A percentile compares a stretch with the other conserved stretches of the same genome.
These are phyloP conservation scores for Coemansia umbellata DNA, from an alignment of 192 early-diverging fungal genomes.

Conservation along the genomic window DNA sequence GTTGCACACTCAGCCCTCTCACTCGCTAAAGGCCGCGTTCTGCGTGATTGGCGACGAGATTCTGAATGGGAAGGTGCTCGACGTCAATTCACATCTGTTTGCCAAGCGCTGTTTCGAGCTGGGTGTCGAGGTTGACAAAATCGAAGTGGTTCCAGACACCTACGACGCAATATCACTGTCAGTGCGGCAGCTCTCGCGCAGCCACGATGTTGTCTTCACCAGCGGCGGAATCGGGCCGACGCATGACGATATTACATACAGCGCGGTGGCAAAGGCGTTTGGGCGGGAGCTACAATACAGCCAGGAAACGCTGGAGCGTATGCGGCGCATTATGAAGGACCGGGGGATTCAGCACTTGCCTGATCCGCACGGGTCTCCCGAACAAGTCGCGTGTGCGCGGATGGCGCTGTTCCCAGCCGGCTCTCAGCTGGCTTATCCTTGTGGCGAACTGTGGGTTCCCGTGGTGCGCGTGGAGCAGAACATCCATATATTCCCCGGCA, in stretches of 20 bases:
- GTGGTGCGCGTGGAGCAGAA: constrained; percentile 58
- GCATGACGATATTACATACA: constrained; percentile 67
- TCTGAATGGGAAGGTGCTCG: constrained; percentile 65
- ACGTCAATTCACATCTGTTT: constrained; percentile 58
- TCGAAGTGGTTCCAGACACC: constrained; percentile 53
- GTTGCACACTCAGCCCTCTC: not conserved
- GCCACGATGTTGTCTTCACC: constrained; percentile 62
- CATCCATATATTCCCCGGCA: constrained; percentile 65
- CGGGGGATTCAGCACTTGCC: constrained; percentile 8
- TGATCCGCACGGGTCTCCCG: constrained; percentile 26
- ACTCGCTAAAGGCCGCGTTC: constrained; percentile 42
- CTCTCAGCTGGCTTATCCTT: constrained; percentile 41
- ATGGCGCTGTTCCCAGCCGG: constrained; percentile 64
- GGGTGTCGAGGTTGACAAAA: constrained; percentile 56
- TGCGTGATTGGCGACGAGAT: constrained; percentile 75
- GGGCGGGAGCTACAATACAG: constrained; percentile 52
- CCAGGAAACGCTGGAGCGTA: constrained; percentile 52
- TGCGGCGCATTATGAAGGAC: constrained; percentile 42
- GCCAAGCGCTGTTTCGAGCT: constrained; percentile 59
- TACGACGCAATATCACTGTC: constrained; percentile 40
- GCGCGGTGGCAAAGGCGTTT: constrained; percentile 59
- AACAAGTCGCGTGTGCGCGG: constrained; percentile 48
- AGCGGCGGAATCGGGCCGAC: constrained; percentile 73
- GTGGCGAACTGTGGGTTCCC: constrained; percentile 64
- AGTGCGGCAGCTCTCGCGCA: constrained; percentile 46